Evolutionary conservation across 73 alveolate species (phyloP).

Genomic region (Uronychia binucleata): DNA sequence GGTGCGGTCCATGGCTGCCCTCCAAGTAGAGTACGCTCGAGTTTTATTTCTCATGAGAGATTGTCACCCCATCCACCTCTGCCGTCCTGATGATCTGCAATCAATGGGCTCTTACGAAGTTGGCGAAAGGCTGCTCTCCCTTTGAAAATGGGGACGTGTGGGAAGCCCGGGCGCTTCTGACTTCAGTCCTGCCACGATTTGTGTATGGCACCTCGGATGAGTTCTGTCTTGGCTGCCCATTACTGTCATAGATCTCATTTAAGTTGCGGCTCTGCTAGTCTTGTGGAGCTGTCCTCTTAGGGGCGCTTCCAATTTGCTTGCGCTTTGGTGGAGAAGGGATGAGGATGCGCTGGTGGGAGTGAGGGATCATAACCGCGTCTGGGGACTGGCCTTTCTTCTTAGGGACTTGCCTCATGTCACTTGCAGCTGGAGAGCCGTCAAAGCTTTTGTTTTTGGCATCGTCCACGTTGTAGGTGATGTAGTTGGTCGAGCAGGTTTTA

Average conservation of each 20-base stretch:
- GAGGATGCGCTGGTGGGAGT: neutral
- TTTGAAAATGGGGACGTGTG: neutral
- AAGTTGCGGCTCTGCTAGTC: neutral
- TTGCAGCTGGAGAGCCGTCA: neutral
- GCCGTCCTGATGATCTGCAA: neutral
- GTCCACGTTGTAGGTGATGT: neutral
- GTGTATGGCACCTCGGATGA: neutral
- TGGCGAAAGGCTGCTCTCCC: neutral
- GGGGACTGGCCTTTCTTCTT: neutral
- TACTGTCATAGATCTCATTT: neutral
- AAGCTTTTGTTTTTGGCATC: neutral
- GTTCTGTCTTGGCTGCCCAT: neutral
- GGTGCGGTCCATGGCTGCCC: neutral
- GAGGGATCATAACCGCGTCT: neutral
- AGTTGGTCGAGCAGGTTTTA: neutral
- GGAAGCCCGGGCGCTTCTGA: neutral
- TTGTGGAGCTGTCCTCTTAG: neutral
- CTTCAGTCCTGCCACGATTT: neutral
- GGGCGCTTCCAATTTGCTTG: neutral
- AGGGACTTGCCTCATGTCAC: neutral
- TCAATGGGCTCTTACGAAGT: neutral
- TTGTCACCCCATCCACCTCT: neutral
- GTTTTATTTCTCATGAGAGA: neutral
- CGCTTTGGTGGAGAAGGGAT: neutral
- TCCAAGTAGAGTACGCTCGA: too few species aligned